Percentiles rank a stretch among this genome's conserved stretches.
These are phyloP conservation scores for Ogataea pignaliae DNA, from an alignment of 805 yeast species.

Conservation along the genomic window DNA sequence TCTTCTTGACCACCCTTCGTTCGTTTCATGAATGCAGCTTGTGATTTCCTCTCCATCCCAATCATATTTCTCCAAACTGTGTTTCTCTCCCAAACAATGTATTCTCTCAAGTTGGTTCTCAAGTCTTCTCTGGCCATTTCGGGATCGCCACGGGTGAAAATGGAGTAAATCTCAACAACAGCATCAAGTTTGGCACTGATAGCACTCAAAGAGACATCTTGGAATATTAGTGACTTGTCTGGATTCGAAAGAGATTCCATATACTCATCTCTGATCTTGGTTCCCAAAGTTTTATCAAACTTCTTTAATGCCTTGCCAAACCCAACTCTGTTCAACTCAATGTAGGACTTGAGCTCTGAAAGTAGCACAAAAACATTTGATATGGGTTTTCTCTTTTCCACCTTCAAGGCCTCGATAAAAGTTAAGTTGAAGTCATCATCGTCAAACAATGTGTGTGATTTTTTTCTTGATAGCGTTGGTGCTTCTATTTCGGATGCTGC, in stretches of 20 bases:
- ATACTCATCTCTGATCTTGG: conserved; percentile 56
- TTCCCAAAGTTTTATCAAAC: conserved; percentile 77
- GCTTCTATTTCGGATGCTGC: conserved; percentile 13
- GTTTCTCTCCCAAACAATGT: conserved; percentile 94
- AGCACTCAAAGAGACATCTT: conserved; percentile 38
- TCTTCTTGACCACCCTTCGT: conserved; percentile 22
- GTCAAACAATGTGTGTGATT: conserved; percentile 31
- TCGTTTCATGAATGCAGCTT: conserved; percentile 53
- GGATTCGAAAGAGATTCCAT: conserved; percentile 38
- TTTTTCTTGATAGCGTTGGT: conserved; percentile 17
- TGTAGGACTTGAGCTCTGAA: conserved; percentile 77
- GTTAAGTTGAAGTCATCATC: conserved; percentile 34
- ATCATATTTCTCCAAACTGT: conserved; percentile 98
- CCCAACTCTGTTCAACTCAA: conserved; percentile 84
- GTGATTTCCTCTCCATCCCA: conserved; percentile 81
- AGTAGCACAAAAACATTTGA: conserved; percentile 65
- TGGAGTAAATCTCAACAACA: conserved; percentile 34
- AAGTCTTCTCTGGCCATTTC: conserved; percentile 42
- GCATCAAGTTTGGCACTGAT: conserved; percentile 52
- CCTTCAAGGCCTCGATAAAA: conserved; percentile 46
- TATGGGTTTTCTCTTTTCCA: conserved; percentile 64
- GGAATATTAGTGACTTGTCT: conserved; percentile 52
- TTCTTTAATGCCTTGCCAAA: conserved; percentile 87
- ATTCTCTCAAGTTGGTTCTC: conserved; percentile 68
- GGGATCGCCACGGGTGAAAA: conserved; percentile 34